A percentile compares a stretch with the other conserved stretches of the same genome.
Evolutionary conservation across 176 grass and related monocot genomes (phyloP).

Genomic region (Carex littledalei): DNA sequence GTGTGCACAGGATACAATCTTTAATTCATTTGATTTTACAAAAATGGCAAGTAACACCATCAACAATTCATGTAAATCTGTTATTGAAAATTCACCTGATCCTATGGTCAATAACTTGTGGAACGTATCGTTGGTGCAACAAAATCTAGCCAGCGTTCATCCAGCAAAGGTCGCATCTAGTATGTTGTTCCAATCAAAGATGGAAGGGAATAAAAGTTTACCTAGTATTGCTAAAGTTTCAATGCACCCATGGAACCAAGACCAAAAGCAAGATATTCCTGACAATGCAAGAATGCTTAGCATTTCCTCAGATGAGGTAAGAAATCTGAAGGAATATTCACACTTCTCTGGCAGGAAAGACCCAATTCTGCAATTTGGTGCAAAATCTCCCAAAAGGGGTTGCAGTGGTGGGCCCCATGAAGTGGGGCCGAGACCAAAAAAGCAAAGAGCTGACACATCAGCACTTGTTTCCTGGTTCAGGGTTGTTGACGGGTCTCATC

Average conservation of each 20-base stretch:
- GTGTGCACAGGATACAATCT: neutral
- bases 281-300: conserved; percentile 10
- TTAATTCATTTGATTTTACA: neutral
- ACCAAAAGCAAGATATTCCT: conserved; percentile 18
- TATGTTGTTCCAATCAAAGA: conserved; percentile 3
- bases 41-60: neutral
- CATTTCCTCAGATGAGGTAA: conserved; percentile 23
- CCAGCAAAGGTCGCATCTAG: neutral
- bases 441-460: conserved; percentile 13
- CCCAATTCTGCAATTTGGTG: neutral
- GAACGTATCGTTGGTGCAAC: neutral
- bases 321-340: neutral
- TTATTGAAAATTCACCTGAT: conserved; percentile 12
- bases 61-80: neutral
- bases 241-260: conserved; percentile 15
- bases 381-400: neutral
- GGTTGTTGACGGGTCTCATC: conserved; percentile 14
- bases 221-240: neutral
- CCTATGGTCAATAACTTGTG: conserved; percentile 21
- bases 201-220: neutral
- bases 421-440: conserved; percentile 18
- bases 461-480: conserved; percentile 26
- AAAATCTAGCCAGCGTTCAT: neutral
- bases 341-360: neutral
- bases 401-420: neutral